Evolutionary conservation across 2,329 filamentous ascomycete species (phyloP).

Genomic region (Exophiala bonariae): DNA sequence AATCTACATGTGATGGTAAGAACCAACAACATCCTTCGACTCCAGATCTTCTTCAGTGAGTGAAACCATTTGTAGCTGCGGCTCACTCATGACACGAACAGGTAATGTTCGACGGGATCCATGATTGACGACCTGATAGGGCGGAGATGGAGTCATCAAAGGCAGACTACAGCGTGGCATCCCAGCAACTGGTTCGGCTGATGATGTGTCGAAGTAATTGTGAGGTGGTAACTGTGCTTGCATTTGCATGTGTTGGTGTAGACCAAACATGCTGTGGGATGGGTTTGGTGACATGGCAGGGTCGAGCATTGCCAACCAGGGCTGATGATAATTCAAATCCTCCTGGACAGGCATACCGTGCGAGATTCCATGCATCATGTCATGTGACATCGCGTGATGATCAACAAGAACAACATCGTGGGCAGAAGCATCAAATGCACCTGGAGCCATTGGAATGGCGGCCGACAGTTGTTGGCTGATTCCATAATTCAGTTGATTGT

Average conservation of each 20-base stretch:
- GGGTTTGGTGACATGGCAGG: slow-evolving; percentile 15
- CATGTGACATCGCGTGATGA: not conserved
- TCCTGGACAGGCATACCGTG: slow-evolving; percentile 3
- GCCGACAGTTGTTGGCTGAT: slow-evolving; percentile 8
- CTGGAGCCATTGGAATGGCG: slow-evolving; percentile 1
- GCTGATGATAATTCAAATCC: not conserved
- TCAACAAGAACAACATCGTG: not conserved
- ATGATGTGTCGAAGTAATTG: slow-evolving; percentile 8
- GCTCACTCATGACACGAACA: not conserved
- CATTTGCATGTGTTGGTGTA: slow-evolving; percentile 8
- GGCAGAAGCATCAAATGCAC: not conserved
- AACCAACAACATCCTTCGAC: no score
- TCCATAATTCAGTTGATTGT: slow-evolving; percentile 1
- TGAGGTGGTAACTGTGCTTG: slow-evolving; percentile 7
- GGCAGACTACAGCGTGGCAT: slow-evolving; percentile 9
- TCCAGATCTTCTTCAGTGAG: no score
- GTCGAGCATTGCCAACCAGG: slow-evolving; percentile 16
- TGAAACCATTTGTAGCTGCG: not conserved
- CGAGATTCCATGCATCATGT: slow-evolving; percentile 12
- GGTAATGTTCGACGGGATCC: not conserved
- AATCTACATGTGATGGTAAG: no score
- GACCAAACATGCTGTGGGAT: slow-evolving; percentile 15
- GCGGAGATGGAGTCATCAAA: slow-evolving; percentile 9
- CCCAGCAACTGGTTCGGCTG: slow-evolving; percentile 8
- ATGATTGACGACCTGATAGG: slow-evolving; percentile 14